Evolutionary conservation across 2,329 filamentous ascomycete genomes (phyloP), one percentile per base, ranked within the genome.

Genomic region (Plenodomus tracheiphilus): DNA sequence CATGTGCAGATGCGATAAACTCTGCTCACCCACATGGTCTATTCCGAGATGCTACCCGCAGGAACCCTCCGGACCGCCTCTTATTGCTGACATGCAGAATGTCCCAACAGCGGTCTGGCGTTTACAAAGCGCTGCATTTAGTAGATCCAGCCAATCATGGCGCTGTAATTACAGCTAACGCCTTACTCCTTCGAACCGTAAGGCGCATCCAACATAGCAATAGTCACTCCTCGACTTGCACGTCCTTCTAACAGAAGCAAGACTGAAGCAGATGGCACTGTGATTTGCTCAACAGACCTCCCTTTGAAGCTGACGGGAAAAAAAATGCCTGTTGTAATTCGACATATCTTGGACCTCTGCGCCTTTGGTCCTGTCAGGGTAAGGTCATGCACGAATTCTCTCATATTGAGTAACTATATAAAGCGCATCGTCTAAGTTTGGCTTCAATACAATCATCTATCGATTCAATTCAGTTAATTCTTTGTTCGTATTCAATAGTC

Each of bases 51-150:
- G 28, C 28, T 5, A 8, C 28, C 13, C 13, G n/a, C n/a, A n/a
- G n/a, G n/a, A n/a, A n/a, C n/a, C n/a, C n/a, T n/a, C n/a, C n/a
- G n/a, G n/a, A n/a, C n/a, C n/a, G 11, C 28, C 28, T 32, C 28
- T 15, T 32, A 15, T 32, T 32, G 28, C 28, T 32, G 28, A 32
- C 28, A 7, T 15, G 13, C 13, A 15, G 8, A 32, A 32, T 10
- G 6, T 32, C 15, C 28, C 15, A 11, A 11, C 28, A 32, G 28
- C 28, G 16, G 30, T 25, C 30, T 17, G 45, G 54, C 54, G 54
- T 47, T 51, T 54, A 47, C 52, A 46, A 58, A 58, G 54, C 54
- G 54, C 51, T 42, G 39, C 41, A 21, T 32, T 34, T 11, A 30
- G 10, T n/a, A 15, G 3, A 15, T 34, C 9, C 40, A 37, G 16